Percentiles rank a stretch among this genome's conserved stretches.
phyloP scores from a whole-genome alignment of 306 rosid species.

The Medicago arabica region DNA sequence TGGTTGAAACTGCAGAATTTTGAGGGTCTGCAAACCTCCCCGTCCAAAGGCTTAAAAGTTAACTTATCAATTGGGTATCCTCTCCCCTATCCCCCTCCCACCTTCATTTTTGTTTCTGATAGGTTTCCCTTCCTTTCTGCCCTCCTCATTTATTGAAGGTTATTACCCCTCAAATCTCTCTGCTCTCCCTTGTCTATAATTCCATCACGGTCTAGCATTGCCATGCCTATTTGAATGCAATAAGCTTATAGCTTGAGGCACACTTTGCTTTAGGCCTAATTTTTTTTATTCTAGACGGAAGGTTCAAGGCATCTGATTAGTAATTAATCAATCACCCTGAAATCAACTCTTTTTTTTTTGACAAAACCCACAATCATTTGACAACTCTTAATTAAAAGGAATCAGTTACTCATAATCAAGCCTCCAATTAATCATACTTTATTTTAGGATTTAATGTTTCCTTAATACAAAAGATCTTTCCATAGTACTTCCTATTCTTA shows the following conservation, averaged over 20 bases:
- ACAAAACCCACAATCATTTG: too few relatives aligned
- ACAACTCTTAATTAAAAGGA: constrained; percentile 23
- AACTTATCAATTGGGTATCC: background rate
- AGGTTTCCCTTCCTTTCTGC: background rate
- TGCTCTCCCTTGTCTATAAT: background rate
- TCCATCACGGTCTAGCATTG: background rate
- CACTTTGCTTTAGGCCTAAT: constrained; percentile 10
- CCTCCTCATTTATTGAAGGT: background rate
- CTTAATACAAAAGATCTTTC: constrained; percentile 19
- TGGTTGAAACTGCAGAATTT: background rate
- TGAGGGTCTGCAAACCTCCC: constrained; percentile 7
- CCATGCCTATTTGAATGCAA: background rate
- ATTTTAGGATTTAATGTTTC: background rate
- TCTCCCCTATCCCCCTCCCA: background rate
- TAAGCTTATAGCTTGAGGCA: constrained; percentile 7
- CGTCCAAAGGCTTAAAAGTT: background rate
- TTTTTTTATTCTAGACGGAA: constrained; percentile 1
- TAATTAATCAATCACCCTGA: constrained; percentile 1
- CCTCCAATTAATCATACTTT: constrained; percentile 14
- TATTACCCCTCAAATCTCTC: background rate
- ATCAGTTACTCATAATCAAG: constrained; percentile 25
- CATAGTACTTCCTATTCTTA: constrained; percentile 12
- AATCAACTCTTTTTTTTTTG: background rate
- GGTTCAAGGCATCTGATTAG: background rate
- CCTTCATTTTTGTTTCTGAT: background rate